Evolutionary conservation across 2,329 filamentous ascomycete species (phyloP).

Genomic region (Penicillium sp.): DNA sequence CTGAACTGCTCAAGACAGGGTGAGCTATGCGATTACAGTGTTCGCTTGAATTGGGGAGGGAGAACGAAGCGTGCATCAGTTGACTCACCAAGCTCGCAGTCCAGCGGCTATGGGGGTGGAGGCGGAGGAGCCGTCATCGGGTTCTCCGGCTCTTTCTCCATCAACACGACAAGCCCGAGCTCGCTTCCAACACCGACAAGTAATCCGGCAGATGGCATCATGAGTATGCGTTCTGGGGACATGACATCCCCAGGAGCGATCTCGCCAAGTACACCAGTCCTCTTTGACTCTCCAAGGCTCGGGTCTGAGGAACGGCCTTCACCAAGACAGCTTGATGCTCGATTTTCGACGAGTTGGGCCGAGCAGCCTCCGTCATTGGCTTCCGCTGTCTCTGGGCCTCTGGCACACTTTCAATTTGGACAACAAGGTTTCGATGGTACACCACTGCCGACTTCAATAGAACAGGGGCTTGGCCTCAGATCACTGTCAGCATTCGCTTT

Average conservation of each 20-base stretch:
- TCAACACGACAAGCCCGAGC: slow-evolving; percentile 9
- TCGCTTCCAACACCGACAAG: slow-evolving; percentile 14
- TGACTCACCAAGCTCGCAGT: slow-evolving; percentile 35
- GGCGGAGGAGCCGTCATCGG: slow-evolving; percentile 15
- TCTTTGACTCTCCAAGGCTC: slow-evolving; percentile 21
- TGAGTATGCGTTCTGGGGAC: slow-evolving; percentile 11
- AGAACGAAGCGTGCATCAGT: slow-evolving; percentile 60
- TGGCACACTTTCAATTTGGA: slow-evolving; percentile 21
- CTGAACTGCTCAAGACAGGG: slow-evolving; percentile 71
- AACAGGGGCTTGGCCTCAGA: slow-evolving; percentile 27
- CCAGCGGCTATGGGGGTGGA: slow-evolving; percentile 27
- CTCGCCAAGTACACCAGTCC: slow-evolving; percentile 17
- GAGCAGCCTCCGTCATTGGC: slow-evolving; percentile 20
- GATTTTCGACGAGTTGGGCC: slow-evolving; percentile 23
- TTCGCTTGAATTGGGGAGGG: slow-evolving; percentile 79
- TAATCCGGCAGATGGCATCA: slow-evolving; percentile 16
- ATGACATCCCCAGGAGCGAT: slow-evolving; percentile 16
- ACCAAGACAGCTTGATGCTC: slow-evolving; percentile 13
- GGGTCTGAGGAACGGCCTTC: slow-evolving; percentile 13
- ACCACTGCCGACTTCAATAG: slow-evolving; percentile 24
- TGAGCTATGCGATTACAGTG: slow-evolving; percentile 77
- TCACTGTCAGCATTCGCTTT: slow-evolving; percentile 34
- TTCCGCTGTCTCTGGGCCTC: slow-evolving; percentile 14
- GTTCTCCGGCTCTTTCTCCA: slow-evolving; percentile 13
- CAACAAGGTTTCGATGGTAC: slow-evolving; percentile 16